Evolutionary conservation across 139 green algal species (phyloP).

Genomic region (Microglena sp.): DNA sequence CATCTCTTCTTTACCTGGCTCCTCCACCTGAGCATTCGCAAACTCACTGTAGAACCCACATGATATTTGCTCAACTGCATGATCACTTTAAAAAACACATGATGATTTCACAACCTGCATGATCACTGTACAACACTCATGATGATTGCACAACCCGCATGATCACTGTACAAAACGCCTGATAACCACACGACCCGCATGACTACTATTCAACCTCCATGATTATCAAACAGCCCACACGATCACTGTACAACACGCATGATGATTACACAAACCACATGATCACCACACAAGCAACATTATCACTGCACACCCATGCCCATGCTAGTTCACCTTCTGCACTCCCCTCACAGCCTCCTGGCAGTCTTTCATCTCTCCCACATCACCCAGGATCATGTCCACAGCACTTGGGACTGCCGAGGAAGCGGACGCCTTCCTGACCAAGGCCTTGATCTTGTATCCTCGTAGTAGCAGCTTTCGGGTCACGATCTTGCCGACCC

Average conservation of each 20-base stretch:
- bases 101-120: too few relatives aligned
- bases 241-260: background rate
- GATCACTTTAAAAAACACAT: too few relatives aligned
- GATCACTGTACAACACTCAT: background rate
- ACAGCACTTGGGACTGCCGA: conserved; percentile 62
- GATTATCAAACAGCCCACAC: background rate
- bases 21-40: too few relatives aligned
- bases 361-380: conserved; percentile 65
- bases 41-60: too few relatives aligned
- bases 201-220: background rate
- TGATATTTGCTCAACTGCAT: too few relatives aligned
- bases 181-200: background rate
- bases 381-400: conserved; percentile 74
- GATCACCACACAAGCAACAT: background rate
- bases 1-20: too few relatives aligned
- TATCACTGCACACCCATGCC: conserved; percentile 1
- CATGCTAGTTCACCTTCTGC: conserved; percentile 68
- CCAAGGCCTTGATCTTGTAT: conserved; percentile 68
- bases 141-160: background rate
- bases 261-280: conserved; percentile 4
- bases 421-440: background rate
- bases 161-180: background rate
- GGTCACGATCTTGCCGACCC: conserved; percentile 82
- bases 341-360: conserved; percentile 64
- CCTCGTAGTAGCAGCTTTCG: conserved; percentile 94